Percentiles rank a stretch among this genome's conserved stretches.
Evolutionary conservation across 2,329 filamentous ascomycete genomes (phyloP).

Genomic region (Huntiella savannae): DNA sequence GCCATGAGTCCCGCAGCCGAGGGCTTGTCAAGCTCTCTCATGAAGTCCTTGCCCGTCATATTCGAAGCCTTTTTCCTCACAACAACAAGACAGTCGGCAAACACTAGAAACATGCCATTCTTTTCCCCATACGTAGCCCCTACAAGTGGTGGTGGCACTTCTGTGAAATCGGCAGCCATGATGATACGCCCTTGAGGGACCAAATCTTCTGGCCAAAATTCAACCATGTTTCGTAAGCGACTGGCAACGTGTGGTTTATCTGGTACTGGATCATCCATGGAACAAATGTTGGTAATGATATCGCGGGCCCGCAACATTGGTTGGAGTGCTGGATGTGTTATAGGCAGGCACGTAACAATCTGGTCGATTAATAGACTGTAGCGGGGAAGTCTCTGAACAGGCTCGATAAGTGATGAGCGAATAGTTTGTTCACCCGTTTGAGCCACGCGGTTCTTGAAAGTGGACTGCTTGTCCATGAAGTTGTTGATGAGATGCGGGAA

Average conservation of each 20-base stretch:
- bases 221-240: constrained; percentile 56
- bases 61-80: constrained; percentile 49
- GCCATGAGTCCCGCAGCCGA: constrained; percentile 43
- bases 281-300: constrained; percentile 90
- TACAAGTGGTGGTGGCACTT: constrained; percentile 52
- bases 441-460: constrained; percentile 61
- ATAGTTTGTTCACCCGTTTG: constrained; percentile 78
- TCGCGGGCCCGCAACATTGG: constrained; percentile 75
- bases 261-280: constrained; percentile 53
- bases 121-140: constrained; percentile 15
- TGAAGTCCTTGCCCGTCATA: constrained; percentile 53
- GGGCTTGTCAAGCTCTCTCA: constrained; percentile 72
- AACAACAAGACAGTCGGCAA: constrained; percentile 63
- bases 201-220: constrained; percentile 55
- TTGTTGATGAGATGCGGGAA: constrained; percentile 65
- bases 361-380: constrained; percentile 96
- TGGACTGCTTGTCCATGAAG: constrained; percentile 64
- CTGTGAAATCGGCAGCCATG: constrained; percentile 59
- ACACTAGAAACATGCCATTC: constrained; percentile 59
- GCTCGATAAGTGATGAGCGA: constrained; percentile 84
- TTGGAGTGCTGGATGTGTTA: constrained; percentile 68
- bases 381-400: constrained; percentile 79
- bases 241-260: constrained; percentile 58
- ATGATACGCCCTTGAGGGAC: constrained; percentile 63
- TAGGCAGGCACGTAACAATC: constrained; percentile 69